phyloP scores from a whole-genome alignment of 257 asterid species.

The Cinchona pubescens region DNA sequence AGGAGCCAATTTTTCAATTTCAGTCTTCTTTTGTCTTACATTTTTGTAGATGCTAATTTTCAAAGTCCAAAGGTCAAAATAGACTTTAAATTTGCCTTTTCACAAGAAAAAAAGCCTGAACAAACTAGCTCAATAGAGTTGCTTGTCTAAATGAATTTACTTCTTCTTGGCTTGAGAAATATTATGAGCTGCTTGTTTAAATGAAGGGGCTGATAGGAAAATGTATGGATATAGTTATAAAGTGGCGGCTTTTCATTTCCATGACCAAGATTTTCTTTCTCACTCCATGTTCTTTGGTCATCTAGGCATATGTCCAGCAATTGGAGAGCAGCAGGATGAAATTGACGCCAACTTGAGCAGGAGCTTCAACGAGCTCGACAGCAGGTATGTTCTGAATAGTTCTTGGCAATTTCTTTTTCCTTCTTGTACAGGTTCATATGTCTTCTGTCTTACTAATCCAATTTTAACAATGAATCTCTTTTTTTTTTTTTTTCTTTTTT shows the following conservation, averaged over 20 bases:
- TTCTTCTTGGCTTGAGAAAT: neutral
- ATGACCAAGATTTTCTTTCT: neutral
- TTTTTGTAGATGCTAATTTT: neutral
- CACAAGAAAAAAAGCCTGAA: neutral
- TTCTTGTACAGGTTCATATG: neutral
- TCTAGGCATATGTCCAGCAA: constrained; percentile 94
- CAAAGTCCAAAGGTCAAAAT: neutral
- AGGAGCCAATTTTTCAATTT: neutral
- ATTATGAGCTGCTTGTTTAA: neutral
- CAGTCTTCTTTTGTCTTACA: neutral
- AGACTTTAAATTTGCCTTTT: neutral
- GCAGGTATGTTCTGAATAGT: constrained; percentile 51
- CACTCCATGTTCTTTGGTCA: constrained; percentile 15
- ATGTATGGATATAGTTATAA: neutral
- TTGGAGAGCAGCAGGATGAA: constrained; percentile 99
- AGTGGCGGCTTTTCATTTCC: neutral
- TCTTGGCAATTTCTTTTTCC: constrained; percentile 3
- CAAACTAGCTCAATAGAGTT: neutral
- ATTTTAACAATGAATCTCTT: constrained; percentile 6
- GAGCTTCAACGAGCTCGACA: constrained; percentile 99
- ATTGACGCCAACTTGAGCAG: constrained; percentile 97
- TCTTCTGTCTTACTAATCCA: constrained; percentile 12
- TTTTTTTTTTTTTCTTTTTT: constrained; percentile 16
- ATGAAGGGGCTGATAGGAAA: neutral
- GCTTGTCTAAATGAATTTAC: neutral